Conservation (phyloP, 345 rosid genomes). For the Dimocarpus longan region DNA sequence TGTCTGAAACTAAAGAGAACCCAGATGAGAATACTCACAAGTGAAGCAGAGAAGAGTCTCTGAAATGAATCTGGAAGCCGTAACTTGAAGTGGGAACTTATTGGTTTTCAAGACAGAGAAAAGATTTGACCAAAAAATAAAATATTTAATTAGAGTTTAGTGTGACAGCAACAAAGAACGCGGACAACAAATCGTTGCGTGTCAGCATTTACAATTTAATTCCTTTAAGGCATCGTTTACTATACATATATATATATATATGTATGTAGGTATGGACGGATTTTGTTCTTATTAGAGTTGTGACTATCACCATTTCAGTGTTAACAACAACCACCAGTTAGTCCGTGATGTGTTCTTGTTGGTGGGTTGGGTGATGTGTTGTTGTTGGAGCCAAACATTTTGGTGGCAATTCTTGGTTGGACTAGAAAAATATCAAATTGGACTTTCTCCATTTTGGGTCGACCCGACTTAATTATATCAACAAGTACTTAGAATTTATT, state of each 20-base stretch:
- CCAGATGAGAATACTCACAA: slow-evolving; percentile 28
- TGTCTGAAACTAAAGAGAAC: slow-evolving; percentile 15
- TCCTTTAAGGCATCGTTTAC: not conserved
- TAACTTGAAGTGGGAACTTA: not conserved
- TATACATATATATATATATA: not conserved
- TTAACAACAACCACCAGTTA: not conserved
- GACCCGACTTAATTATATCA: too few species aligned
- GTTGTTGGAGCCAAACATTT: not conserved
- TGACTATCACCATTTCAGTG: not conserved
- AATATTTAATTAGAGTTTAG: not conserved
- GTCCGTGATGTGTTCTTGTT: not conserved
- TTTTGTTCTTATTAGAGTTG: too few species aligned
- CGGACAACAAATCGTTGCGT: slow-evolving; percentile 5
- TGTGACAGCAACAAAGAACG: not conserved
- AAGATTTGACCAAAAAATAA: not conserved
- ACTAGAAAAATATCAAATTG: not conserved
- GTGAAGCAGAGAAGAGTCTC: slow-evolving; percentile 6
- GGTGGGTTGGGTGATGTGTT: not conserved
- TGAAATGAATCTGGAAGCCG: slow-evolving; percentile 8
- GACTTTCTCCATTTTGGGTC: not conserved
- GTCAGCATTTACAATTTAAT: not conserved
- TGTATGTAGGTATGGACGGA: too few species aligned
- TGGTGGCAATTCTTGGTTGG: not conserved
- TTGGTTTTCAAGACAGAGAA: not conserved
- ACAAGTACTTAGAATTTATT: too few species aligned